Base-by-base conservation (phyloP, 495 filamentous ascomycete genomes). In the Talaromyces liani region DNA sequence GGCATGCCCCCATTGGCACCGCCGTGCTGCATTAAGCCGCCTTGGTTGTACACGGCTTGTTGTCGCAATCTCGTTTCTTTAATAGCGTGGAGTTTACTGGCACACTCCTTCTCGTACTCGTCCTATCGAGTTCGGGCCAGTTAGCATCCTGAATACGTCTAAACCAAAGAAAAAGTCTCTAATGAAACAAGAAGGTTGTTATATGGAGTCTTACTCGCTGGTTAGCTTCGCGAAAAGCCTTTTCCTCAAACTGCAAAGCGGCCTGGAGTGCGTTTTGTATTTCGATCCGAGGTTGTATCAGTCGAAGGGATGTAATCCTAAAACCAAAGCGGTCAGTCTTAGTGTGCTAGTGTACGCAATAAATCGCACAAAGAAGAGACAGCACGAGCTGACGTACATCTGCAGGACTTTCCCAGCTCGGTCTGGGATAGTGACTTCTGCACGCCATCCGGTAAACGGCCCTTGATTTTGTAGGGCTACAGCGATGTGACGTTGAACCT, bases 281-380 rank as follows among this genome's bases (percentile, higher is more conserved):
- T 41, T 75, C 69, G 62, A 80, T 73, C n/a, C 75, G 77, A 57
- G 79, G 78, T 65, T 81, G 77, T 47, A 84, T 78, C 14, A 85
- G 68, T 63, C 78, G 75, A 61, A 85, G 76, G 24, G 79, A 80
- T 25, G 76, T 75, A 47, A 80, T 75, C 77, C 80, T 81, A 27
- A 20, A 22, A 29, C 3, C 59, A 16, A 16, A 18, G 31, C 27
- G 16, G 22, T 61, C 22, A 61, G 59, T 49, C 22, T 36, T 5
- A 47, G 14, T 22, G 31, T 34, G 25, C 41, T 20, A 1, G 9
- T 39, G 36, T 20, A 49, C n/a, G 45, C 45, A 20, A 20, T 41
- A 33, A 29, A 56, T 56, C 18, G 51, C 53, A 59, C 29, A 66
- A 45, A 67, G 12, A 39, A 47, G 62, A 57, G 16, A 7, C 22